Base-by-base conservation (phyloP, 2,329 filamentous ascomycete species). In the Thelonectria olida region DNA sequence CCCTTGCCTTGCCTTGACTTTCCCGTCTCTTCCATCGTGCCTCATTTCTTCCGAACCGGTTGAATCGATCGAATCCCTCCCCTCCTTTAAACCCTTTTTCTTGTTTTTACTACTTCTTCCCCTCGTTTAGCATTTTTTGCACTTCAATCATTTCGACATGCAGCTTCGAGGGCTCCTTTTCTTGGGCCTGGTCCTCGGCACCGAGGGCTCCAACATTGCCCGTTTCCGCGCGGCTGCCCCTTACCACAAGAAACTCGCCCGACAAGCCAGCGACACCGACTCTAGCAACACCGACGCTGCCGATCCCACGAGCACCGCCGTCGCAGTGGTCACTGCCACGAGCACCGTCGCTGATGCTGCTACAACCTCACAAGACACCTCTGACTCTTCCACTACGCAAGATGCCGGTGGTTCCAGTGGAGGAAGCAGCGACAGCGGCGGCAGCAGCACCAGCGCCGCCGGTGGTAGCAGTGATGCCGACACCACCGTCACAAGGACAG, bases 401-500 rank as follows among this genome's bases (percentile, higher is more conserved):
- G 27, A 41, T 28, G 6, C 42, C 12, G 15, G 12, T n/a, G 9
- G 13, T 6, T 15, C 61, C 12, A 57, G 50, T n/a, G 42, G 41
- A 7, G 41, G 49, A 8, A 50, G 57, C 8, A 57, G 53, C 31
- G 27, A 13, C 27, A 12, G 49, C 20, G n/a, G 48, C n/a, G 53
- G 34, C 2, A 51, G 47, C 12, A 63, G 58, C 12, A 36, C 44
- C 20, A 42, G 49, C 20, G 36, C 36, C 39, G 44, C 17, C 34
- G 50, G 48, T 23, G 38, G 42, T 22, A 48, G 56, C 15, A 45
- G 28, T 44, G 57, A 19, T 23, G 53, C 58, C 39, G 76, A 78
- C 54, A 70, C 63, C 1, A 75, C 75, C 15, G 58, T 76, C 12
- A 68, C 67, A 15, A 55, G 63, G 20, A 78, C 77, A 12, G 58